These are phyloP conservation scores for Penicillium sp. DNA, from an alignment of 2,329 filamentous ascomycete genomes.

Conservation along the genomic window DNA sequence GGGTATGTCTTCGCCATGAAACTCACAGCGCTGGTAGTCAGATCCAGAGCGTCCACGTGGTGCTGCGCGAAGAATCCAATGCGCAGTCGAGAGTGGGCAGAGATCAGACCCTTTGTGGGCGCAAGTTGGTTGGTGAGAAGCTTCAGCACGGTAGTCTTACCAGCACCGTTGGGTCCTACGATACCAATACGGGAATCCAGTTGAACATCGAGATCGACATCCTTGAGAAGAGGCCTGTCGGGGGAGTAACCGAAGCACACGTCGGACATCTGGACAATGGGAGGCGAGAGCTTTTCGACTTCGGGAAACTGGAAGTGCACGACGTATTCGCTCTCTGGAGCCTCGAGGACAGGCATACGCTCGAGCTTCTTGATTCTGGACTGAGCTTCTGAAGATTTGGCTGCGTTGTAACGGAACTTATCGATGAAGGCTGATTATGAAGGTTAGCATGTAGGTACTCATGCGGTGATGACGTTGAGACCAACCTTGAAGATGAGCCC, in stretches of 20 bases:
- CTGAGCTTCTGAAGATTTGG: slow-evolving; percentile 97
- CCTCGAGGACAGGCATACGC: slow-evolving; percentile 87
- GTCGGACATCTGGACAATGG: slow-evolving; percentile 95
- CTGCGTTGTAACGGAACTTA: slow-evolving; percentile 99
- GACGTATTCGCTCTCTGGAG: slow-evolving; percentile 90
- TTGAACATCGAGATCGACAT: slow-evolving; percentile 95
- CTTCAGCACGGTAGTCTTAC: slow-evolving; percentile 98
- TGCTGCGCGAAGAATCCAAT: slow-evolving; percentile 98
- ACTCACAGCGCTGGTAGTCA: slow-evolving; percentile 84
- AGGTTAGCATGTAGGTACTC: slow-evolving; percentile 15
- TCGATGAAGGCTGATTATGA: slow-evolving; percentile 77
- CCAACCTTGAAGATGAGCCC: slow-evolving; percentile 80
- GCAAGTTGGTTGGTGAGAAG: slow-evolving; percentile 87
- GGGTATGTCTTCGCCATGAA: slow-evolving; percentile 96
- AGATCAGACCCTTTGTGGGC: slow-evolving; percentile 78
- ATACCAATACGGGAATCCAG: slow-evolving; percentile 98
- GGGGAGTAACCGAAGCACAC: slow-evolving; percentile 86
- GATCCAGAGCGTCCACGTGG: slow-evolving; percentile 92
- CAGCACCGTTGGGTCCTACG: slow-evolving; percentile 97
- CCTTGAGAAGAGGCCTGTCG: slow-evolving; percentile 76
- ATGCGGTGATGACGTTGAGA: slow-evolving; percentile 1
- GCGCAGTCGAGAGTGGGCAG: slow-evolving; percentile 82
- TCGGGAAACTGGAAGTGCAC: slow-evolving; percentile 98
- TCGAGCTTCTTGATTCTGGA: slow-evolving; percentile 99
- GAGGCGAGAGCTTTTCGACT: slow-evolving; percentile 94